A percentile compares a stretch with the other conserved stretches of the same genome.
These are phyloP conservation scores for Psilocybe tampanensis DNA, from an alignment of 768 basidiomycete species.

Conservation along the genomic window DNA sequence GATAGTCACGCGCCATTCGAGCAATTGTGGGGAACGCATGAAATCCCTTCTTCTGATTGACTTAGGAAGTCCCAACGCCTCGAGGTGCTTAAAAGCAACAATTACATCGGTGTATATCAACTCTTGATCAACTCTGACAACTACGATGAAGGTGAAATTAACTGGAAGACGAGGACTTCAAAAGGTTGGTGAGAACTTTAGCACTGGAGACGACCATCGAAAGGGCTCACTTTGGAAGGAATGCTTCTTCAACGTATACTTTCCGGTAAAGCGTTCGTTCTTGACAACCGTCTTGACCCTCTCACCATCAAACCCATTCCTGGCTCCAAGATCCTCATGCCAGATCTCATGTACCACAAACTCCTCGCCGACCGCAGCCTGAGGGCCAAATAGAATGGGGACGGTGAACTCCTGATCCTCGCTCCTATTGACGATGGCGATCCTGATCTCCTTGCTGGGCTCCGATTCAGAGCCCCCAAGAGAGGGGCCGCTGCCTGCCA, in stretches of 20 bases:
- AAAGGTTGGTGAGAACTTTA: neutral
- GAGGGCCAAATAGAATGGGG: constrained; percentile 39
- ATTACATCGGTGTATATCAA: no score
- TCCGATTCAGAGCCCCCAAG: no score
- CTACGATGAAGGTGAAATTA: neutral
- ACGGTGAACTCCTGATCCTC: constrained; percentile 38
- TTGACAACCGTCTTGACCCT: constrained; percentile 35
- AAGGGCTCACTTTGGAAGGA: constrained; percentile 45
- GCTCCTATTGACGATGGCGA: constrained; percentile 57
- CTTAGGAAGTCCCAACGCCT: no score
- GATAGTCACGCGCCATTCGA: no score
- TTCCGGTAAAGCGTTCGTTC: constrained; percentile 34
- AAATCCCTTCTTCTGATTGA: no score
- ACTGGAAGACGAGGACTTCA: constrained; percentile 14
- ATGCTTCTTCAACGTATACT: constrained; percentile 43
- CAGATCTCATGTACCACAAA: constrained; percentile 55
- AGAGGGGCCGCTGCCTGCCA: no score
- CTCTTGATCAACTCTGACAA: no score
- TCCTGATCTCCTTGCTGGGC: constrained; percentile 38
- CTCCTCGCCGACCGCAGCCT: constrained; percentile 17
- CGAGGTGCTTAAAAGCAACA: no score
- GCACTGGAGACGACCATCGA: neutral
- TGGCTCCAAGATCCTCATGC: constrained; percentile 44
- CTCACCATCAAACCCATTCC: constrained; percentile 46
- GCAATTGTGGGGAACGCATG: no score